Conservation (phyloP, 495 filamentous ascomycete genomes). For the Aspergillus homomorphus region DNA sequence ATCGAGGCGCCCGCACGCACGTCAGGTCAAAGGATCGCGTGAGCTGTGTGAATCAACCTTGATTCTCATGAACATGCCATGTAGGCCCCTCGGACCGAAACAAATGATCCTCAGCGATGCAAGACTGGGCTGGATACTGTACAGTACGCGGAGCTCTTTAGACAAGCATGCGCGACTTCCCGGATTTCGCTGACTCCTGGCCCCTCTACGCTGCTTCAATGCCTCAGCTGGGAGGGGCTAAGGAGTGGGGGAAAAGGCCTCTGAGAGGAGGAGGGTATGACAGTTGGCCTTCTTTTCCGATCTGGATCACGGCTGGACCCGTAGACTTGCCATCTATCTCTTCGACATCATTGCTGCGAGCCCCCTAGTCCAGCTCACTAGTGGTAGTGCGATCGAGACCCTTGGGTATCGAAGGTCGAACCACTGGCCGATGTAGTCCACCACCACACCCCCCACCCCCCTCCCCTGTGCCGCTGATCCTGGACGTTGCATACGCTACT, state of each 20-base stretch:
- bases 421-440: slow-evolving; percentile 12
- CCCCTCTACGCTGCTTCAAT: background rate
- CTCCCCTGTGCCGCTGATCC: slow-evolving; percentile 11
- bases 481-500: slow-evolving; percentile 17
- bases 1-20: background rate
- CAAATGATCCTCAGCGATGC: background rate
- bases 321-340: background rate
- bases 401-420: background rate
- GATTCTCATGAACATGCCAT: background rate
- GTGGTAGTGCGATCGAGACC: slow-evolving; percentile 1
- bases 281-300: background rate
- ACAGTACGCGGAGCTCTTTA: background rate
- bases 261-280: background rate
- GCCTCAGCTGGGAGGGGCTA: background rate
- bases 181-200: background rate
- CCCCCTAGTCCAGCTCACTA: slow-evolving; percentile 1
- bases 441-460: background rate
- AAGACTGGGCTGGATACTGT: background rate
- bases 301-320: background rate
- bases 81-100: background rate
- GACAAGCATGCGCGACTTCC: background rate
- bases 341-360: background rate
- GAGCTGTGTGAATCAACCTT: background rate
- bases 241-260: background rate
- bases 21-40: background rate